A percentile compares a stretch with the other conserved stretches of the same genome.
Evolutionary conservation across 2,329 filamentous ascomycete genomes (phyloP).

Genomic region (Diaporthe sp.): DNA sequence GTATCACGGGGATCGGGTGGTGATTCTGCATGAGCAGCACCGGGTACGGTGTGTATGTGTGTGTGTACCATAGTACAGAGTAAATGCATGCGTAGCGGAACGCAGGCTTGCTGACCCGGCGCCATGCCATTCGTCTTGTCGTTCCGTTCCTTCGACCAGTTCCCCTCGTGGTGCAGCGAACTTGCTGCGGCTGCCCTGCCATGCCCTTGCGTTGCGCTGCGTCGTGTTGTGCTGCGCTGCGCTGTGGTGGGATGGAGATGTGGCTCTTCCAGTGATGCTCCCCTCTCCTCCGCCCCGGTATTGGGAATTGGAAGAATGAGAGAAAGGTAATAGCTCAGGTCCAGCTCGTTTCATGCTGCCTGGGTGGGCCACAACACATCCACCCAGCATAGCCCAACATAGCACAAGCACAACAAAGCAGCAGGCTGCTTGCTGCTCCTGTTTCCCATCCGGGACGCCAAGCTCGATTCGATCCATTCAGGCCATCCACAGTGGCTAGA

Average conservation of each 20-base stretch:
- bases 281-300: neutral
- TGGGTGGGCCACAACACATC: neutral
- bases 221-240: neutral
- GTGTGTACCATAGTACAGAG: neutral
- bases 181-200: neutral
- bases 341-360: slow-evolving; percentile 11
- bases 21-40: neutral
- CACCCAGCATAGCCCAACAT: neutral
- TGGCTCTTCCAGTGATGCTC: neutral
- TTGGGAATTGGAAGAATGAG: neutral
- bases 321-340: neutral
- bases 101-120: slow-evolving; percentile 24
- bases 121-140: slow-evolving; percentile 7
- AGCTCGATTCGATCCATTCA: slow-evolving; percentile 31
- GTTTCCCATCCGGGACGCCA: slow-evolving; percentile 33
- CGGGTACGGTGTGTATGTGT: neutral
- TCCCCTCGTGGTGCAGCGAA: neutral
- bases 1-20: slow-evolving; percentile 15
- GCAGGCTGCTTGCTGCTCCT: slow-evolving; percentile 5
- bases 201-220: neutral
- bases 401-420: slow-evolving; percentile 7
- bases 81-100: neutral
- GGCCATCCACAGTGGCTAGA: slow-evolving; percentile 10
- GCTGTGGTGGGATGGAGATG: neutral
- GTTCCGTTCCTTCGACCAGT: slow-evolving; percentile 12